Percentiles rank a stretch among this genome's conserved stretches.
phyloP scores from a whole-genome alignment of 148 eudicot genomes.

The Rhododendron vialii region DNA sequence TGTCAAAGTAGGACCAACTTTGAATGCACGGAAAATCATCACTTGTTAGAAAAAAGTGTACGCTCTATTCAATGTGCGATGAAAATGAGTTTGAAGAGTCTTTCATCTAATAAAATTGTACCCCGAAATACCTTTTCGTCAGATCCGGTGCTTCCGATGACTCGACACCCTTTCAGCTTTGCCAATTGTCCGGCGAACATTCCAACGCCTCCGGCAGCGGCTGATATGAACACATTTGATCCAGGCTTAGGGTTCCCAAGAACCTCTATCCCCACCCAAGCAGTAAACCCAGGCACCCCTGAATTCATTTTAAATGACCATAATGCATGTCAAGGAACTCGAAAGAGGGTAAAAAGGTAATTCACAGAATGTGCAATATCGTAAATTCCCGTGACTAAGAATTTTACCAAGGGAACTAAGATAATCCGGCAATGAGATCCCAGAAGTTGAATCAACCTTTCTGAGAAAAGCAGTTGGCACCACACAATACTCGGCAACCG shows the following conservation, averaged over 20 bases:
- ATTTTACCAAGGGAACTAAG: constrained; percentile 26
- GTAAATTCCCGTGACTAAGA: background rate
- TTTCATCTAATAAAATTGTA: background rate
- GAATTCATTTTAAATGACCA: background rate
- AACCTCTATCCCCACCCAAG: constrained; percentile 35
- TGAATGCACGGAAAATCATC: too few relatives aligned
- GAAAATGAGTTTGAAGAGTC: too few relatives aligned
- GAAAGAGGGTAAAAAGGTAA: background rate
- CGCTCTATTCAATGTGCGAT: too few relatives aligned
- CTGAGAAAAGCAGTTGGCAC: constrained; percentile 7
- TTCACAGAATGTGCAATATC: background rate
- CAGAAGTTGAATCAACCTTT: constrained; percentile 23
- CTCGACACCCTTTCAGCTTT: constrained; percentile 36
- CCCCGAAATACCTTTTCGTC: constrained; percentile 27
- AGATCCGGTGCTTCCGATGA: constrained; percentile 33
- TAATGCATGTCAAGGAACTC: background rate
- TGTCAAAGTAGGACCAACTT: too few relatives aligned
- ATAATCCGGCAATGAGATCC: constrained; percentile 24
- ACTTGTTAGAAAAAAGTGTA: too few relatives aligned
- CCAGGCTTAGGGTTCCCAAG: constrained; percentile 29
- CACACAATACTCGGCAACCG: constrained; percentile 32
- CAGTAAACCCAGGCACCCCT: constrained; percentile 43
- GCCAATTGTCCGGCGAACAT: constrained; percentile 40
- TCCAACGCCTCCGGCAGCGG: constrained; percentile 43
- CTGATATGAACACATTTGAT: constrained; percentile 36